phyloP scores from a whole-genome alignment of 208 protist genomes.

The Crithidia mellificae region DNA sequence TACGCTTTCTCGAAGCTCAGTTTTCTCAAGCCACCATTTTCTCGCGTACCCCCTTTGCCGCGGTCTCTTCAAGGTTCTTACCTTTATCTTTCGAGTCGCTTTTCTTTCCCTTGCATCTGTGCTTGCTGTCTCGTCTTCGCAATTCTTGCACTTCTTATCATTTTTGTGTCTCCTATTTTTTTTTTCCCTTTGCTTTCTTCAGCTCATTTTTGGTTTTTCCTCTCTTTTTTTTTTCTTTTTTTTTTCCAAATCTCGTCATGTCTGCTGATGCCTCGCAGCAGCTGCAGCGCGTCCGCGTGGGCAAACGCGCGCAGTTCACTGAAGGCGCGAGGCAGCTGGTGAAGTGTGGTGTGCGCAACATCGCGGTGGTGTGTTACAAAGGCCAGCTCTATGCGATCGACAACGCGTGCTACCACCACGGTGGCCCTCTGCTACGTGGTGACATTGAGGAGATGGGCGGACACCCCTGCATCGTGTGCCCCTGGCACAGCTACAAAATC shows the following conservation, averaged over 20 bases:
- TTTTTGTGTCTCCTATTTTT: not conserved
- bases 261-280: not conserved
- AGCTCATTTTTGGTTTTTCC: not conserved
- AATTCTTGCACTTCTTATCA: too few species aligned
- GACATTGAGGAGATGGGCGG: slow-evolving; percentile 92
- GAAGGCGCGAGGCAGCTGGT: slow-evolving; percentile 75
- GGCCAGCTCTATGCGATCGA: slow-evolving; percentile 82
- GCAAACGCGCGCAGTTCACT: slow-evolving; percentile 31
- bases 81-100: too few species aligned
- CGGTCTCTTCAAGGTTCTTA: too few species aligned
- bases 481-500: slow-evolving; percentile 91
- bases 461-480: slow-evolving; percentile 88
- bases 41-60: too few species aligned
- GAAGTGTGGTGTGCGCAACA: slow-evolving; percentile 76
- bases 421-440: slow-evolving; percentile 81
- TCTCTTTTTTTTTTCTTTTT: slow-evolving; percentile 15
- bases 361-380: slow-evolving; percentile 74
- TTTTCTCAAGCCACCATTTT: too few species aligned
- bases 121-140: too few species aligned
- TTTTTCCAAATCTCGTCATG: slow-evolving; percentile 6
- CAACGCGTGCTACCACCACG: slow-evolving; percentile 93
- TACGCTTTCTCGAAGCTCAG: too few species aligned
- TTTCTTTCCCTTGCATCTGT: too few species aligned
- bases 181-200: not conserved
- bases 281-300: slow-evolving; percentile 33